Base-by-base conservation (phyloP, 208 protist species). In the Trypanosoma platydactyli region DNA sequence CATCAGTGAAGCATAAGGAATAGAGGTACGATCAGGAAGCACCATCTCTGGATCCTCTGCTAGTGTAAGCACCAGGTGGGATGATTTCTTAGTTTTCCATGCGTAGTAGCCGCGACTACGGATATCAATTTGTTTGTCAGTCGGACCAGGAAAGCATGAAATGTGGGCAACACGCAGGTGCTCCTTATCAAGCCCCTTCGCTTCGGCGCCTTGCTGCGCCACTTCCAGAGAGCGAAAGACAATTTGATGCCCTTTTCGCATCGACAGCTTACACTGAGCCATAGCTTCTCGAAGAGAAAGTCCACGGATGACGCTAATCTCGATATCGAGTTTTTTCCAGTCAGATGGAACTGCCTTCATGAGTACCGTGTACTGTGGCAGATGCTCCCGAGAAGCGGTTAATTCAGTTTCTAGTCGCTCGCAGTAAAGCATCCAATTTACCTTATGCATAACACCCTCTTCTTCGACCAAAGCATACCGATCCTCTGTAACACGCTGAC, bases 261-360 rank as follows among this genome's bases (percentile, higher is more conserved):
- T 75, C 1, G 84, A 92, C 7, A 96, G 72, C 75, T 96, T 96
- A 69, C 88, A 94, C 76, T 96, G 91, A 13, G 86, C 88, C 83
- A 94, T 92, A 2, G 88, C 91, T 70, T 96, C 91, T 6, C 91
- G 79, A 48, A 96, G 73, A 1, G 91, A 96, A 5, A 96, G 73
- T n/a, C 88, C 88, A 30, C 91, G 91, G 24, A 94, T 57, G 24
- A 92, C 80, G 63, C 82, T 89, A 51, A 94, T 76, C 54, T 93
- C 84, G 65, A 96, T 92, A 61, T 96, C 91, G 50, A 96, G 59
- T 68, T 96, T 96, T 75, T 94, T 94, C 91, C 91, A 96, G 15
- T 74, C 68, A n/a, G 86, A 88, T 13, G 91, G 91, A 9, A 90
- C 86, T n/a, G 86, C 84, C 27, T 88, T 85, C 84, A 96, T 92